Evolutionary conservation across 768 basidiomycete species (phyloP), one percentile per base, ranked within the genome.

Genomic region (Phaffia australis): DNA sequence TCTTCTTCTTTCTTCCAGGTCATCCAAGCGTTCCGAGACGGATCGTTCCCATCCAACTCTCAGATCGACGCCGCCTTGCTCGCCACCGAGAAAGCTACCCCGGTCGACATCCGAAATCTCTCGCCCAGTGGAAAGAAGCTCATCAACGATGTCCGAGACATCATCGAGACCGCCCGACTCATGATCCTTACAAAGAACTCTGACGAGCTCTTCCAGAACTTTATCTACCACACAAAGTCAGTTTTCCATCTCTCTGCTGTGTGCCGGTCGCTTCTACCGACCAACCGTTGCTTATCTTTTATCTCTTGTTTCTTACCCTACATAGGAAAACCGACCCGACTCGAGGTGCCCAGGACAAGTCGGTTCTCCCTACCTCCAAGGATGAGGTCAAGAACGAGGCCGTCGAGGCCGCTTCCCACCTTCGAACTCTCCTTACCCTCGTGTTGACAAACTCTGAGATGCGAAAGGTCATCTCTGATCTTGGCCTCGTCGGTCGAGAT

Each of bases 121-220:
- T 90, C 88, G 0, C 79, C 81, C 0, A 87, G 89, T 18, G 91
- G 92, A 55, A 69, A 81, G 79, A 84, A 83, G 71, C 83, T 97
- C 70, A 79, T 92, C 51, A 79, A 83, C 61, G 91, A 95, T 73
- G 75, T 81, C n/a, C 82, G 83, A 54, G 84, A 89, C 57, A 88
- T 95, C 73, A 81, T 94, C 71, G 82, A 55, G 29, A 61, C 0
- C 23, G 71, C 71, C 32, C 81, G 85, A 16, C 71, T 81, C 50
- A 84, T 91, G 65, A 84, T 93, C n/a, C 72, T 79, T 58, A 81
- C 87, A 71, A 95, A 94, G 83, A 95, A 95, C 73, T 72, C 72
- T 27, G 92, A 94, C 71, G 91, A 97, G 78, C 81, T 97, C 50
- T 81, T 95, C 75, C 94, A 97, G 77, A 86, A 88, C 72, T 93